Percentiles rank a stretch among this genome's conserved stretches.
Conservation (phyloP, 306 rosid genomes). For the Calophaca sinica region DNA sequence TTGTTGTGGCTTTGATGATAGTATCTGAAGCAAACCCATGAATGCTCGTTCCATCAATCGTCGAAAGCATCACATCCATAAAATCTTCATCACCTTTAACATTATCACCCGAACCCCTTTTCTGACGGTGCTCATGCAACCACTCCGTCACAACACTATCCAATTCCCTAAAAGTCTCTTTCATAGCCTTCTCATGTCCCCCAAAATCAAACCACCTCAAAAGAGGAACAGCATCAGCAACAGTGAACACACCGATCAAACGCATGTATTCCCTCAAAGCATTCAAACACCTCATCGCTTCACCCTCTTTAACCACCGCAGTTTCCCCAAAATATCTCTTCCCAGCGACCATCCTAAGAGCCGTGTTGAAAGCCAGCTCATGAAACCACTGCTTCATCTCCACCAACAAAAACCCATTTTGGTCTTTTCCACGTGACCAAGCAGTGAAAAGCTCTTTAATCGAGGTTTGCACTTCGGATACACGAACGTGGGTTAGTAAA, state of each 20-base stretch:
- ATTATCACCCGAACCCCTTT: not conserved
- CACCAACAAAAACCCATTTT: not conserved
- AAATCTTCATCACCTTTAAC: not conserved
- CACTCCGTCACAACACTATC: constrained; percentile 28
- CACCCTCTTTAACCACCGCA: not conserved
- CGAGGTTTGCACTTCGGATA: constrained; percentile 17
- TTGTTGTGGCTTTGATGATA: constrained; percentile 27
- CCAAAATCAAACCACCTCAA: constrained; percentile 41
- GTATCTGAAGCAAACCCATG: constrained; percentile 42
- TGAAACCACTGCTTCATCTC: constrained; percentile 35
- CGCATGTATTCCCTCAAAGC: constrained; percentile 38
- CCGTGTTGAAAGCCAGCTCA: constrained; percentile 28
- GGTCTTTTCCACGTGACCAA: not conserved
- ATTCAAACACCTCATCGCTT: constrained; percentile 21
- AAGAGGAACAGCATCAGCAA: constrained; percentile 33
- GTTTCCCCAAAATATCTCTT: constrained; percentile 30
- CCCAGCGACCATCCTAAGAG: constrained; percentile 33
- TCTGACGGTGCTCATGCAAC: constrained; percentile 4
- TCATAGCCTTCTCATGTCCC: constrained; percentile 37
- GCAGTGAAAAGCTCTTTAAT: not conserved
- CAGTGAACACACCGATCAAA: not conserved
- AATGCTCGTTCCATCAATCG: constrained; percentile 32
- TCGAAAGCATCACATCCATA: constrained; percentile 39
- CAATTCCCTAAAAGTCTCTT: constrained; percentile 5
- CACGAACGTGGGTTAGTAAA: not conserved